Evolutionary conservation across 805 yeast species (phyloP).

Genomic region (Maudiozyma barnettii): DNA sequence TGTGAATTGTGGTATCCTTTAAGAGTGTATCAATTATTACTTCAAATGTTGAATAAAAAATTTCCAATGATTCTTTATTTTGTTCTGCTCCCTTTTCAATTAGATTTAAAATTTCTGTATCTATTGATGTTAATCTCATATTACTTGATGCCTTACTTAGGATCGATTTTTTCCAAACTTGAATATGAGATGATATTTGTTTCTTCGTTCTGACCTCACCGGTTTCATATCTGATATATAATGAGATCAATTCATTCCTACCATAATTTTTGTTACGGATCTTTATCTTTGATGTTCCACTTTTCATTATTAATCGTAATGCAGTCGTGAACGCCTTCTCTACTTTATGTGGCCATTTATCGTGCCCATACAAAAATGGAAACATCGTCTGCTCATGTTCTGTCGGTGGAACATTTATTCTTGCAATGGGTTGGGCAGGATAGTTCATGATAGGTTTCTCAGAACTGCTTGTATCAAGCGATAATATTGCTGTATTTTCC

Average conservation of each 20-base stretch:
- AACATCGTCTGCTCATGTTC: slow-evolving; percentile 1
- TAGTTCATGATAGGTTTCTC: background rate
- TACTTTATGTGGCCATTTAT: slow-evolving; percentile 82
- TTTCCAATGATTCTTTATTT: slow-evolving; percentile 16
- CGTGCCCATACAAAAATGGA: slow-evolving; percentile 16
- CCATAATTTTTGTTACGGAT: slow-evolving; percentile 83
- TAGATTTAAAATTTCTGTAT: slow-evolving; percentile 21
- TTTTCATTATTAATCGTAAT: slow-evolving; percentile 72
- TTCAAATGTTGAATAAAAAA: slow-evolving; percentile 22
- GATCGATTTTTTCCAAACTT: slow-evolving; percentile 72
- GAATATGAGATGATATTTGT: slow-evolving; percentile 91
- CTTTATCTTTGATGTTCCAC: slow-evolving; percentile 78
- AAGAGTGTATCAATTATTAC: slow-evolving; percentile 14
- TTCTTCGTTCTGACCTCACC: slow-evolving; percentile 79
- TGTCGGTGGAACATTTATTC: background rate
- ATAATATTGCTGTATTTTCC: background rate
- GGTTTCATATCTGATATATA: slow-evolving; percentile 67
- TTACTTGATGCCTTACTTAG: slow-evolving; percentile 20
- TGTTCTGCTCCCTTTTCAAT: slow-evolving; percentile 29
- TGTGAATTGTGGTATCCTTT: background rate
- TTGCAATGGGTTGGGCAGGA: background rate
- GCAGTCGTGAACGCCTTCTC: slow-evolving; percentile 86
- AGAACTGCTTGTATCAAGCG: background rate
- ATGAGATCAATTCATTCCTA: slow-evolving; percentile 87
- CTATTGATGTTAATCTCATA: slow-evolving; percentile 18